Conservation (phyloP, 2,329 filamentous ascomycete species). For the Paraphaeosphaeria minitans region DNA sequence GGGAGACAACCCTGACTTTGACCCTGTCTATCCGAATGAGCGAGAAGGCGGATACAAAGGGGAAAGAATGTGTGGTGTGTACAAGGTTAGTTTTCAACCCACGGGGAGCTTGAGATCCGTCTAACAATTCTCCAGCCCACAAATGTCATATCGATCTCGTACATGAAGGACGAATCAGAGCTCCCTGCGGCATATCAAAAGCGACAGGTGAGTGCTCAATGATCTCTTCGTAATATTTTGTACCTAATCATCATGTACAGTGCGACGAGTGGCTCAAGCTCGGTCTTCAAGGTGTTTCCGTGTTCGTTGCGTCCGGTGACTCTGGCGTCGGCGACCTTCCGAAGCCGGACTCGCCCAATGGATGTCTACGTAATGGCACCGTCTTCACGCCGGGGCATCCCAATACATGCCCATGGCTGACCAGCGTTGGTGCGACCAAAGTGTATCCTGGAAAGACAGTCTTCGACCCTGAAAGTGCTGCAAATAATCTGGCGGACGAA, state of each 20-base stretch:
- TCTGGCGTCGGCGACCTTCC: conserved; percentile 48
- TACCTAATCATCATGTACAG: background rate
- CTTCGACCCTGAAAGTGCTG: conserved; percentile 31
- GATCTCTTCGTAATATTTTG: background rate
- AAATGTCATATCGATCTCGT: conserved; percentile 63
- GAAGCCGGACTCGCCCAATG: conserved; percentile 18
- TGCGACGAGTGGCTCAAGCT: conserved; percentile 55
- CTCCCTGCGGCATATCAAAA: conserved; percentile 61
- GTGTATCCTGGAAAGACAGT: background rate
- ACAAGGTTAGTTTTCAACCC: conserved; percentile 34
- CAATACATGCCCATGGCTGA: conserved; percentile 58
- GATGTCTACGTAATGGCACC: conserved; percentile 36
- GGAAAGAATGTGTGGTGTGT: conserved; percentile 53
- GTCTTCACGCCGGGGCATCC: conserved; percentile 53
- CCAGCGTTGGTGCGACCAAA: conserved; percentile 63
- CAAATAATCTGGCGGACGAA: background rate
- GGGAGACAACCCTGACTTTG: conserved; percentile 55
- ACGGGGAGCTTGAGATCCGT: background rate
- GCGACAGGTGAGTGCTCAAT: conserved; percentile 33
- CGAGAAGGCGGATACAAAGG: conserved; percentile 58
- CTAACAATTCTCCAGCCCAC: conserved; percentile 46
- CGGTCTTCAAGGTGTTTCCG: conserved; percentile 55
- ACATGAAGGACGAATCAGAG: conserved; percentile 60
- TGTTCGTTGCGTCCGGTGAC: conserved; percentile 55
- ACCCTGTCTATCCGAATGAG: conserved; percentile 58